Conservation (phyloP, 106 monocot genomes). For the Dendrobium officinale region DNA sequence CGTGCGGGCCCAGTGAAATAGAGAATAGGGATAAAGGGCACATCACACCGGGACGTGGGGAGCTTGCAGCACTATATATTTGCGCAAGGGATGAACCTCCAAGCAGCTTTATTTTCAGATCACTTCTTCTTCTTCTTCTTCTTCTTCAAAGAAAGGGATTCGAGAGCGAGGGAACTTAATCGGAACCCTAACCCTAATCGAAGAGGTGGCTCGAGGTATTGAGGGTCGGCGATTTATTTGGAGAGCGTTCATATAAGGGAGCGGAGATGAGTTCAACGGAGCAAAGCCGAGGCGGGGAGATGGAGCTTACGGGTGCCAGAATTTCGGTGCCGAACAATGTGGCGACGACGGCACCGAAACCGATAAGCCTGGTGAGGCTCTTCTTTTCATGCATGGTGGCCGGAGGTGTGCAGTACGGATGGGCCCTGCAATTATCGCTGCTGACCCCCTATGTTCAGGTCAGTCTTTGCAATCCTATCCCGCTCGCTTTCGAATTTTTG, state of each 20-base stretch:
- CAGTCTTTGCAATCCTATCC: neutral
- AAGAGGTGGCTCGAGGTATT: neutral
- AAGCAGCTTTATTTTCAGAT: neutral
- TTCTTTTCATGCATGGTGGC: slow-evolving; percentile 22
- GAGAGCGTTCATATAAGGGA: neutral
- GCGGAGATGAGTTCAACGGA: neutral
- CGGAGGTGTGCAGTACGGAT: slow-evolving; percentile 25
- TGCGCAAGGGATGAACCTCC: neutral
- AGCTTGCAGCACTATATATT: slow-evolving; percentile 3
- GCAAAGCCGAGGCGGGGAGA: neutral
- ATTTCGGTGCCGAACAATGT: neutral
- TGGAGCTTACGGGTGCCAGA: neutral
- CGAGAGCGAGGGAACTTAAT: neutral
- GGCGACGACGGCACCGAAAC: slow-evolving; percentile 9
- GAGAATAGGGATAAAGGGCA: no score
- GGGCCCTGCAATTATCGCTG: slow-evolving; percentile 23
- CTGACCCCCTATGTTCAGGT: slow-evolving; percentile 18
- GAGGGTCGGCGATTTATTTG: neutral
- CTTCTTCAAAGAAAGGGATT: neutral
- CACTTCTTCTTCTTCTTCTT: neutral
- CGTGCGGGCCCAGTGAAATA: no score
- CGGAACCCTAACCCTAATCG: neutral
- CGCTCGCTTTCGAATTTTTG: neutral
- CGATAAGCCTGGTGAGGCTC: slow-evolving; percentile 11
- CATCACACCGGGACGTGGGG: neutral